A percentile compares a stretch with the other conserved stretches of the same genome.
Conservation (phyloP, 2,329 filamentous ascomycete genomes). For the Grosmannia penicillata region DNA sequence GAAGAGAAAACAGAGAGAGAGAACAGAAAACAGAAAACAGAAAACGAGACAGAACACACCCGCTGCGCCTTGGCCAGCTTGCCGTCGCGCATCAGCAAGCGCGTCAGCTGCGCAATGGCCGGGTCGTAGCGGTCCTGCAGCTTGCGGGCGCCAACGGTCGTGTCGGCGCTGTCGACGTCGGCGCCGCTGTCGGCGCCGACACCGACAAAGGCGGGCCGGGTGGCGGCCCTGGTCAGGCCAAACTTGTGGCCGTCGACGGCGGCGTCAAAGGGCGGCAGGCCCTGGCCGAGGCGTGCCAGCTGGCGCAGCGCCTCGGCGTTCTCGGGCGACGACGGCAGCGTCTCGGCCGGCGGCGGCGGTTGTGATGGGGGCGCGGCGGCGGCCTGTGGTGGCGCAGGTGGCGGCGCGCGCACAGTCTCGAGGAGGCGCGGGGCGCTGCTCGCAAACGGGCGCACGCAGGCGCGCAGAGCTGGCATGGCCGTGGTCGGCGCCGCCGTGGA, state of each 20-base stretch:
- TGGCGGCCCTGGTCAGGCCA: constrained; percentile 39
- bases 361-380: constrained; percentile 6
- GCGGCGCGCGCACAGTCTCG: too few species aligned
- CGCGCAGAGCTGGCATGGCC: background rate
- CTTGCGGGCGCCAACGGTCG: constrained; percentile 38
- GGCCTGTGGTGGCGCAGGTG: too few species aligned
- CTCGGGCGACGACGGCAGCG: constrained; percentile 17
- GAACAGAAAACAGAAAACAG: background rate
- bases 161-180: background rate
- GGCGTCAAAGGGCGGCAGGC: constrained; percentile 17
- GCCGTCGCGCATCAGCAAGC: constrained; percentile 80
- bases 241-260: constrained; percentile 55
- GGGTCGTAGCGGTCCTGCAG: constrained; percentile 76
- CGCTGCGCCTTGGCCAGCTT: constrained; percentile 83
- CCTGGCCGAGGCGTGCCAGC: constrained; percentile 19
- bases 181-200: background rate
- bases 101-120: constrained; percentile 74
- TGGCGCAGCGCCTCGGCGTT: constrained; percentile 26
- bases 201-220: background rate
- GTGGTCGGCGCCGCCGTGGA: background rate
- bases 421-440: too few species aligned
- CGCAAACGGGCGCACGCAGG: too few species aligned
- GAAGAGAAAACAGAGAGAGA: background rate
- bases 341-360: background rate
- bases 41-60: constrained; percentile 34